Base-by-base conservation (phyloP, 2,329 filamentous ascomycete genomes). In the Fusarium verrucosum region DNA sequence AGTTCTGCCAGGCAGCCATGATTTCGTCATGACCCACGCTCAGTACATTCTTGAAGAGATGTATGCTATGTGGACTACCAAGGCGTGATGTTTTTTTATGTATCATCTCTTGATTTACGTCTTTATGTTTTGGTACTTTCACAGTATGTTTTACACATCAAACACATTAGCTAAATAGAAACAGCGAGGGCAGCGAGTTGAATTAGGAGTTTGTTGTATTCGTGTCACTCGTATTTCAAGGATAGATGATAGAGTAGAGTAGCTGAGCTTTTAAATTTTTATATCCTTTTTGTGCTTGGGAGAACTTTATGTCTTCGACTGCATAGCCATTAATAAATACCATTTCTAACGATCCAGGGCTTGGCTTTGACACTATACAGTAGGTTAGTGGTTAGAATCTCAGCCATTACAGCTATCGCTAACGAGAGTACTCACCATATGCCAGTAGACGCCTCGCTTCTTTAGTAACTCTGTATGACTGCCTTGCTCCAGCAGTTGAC, bases 21-120 rank as follows among this genome's bases (percentile, higher is more conserved):
- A 89, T 63, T 88, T 89, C 66, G 85, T 87, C 16, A 87, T 88
- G 77, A 86, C 85, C n/a, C 80, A 83, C 57, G 72, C 78, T 0
- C 68, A 74, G 8, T 71, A 76, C 32, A 81, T 84, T 11, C 66
- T 86, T 56, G 69, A 74, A 37, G 78, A 78, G 52, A 75, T 88
- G 10, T 80, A 82, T 52, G 73, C 75, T 26, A 80, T 84, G 55
- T 87, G 83, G 83, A 76, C 69, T 5, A 60, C 58, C 25, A 55
- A 65, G 50, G 33, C 52, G 20, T 68, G 42, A 42, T 17, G 19
- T 10, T 22, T 20, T 23, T 25, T 17, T 28, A 32, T 41, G 11
- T 8, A 30, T 33, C 41, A 14, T 25, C 20, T 26, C 25, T 46
- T 7, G 30, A 33, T 22, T 38, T 40, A 28, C n/a, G 11, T 23